phyloP scores from a whole-genome alignment of 192 early-diverging fungal species.

The Diversispora epigaea region DNA sequence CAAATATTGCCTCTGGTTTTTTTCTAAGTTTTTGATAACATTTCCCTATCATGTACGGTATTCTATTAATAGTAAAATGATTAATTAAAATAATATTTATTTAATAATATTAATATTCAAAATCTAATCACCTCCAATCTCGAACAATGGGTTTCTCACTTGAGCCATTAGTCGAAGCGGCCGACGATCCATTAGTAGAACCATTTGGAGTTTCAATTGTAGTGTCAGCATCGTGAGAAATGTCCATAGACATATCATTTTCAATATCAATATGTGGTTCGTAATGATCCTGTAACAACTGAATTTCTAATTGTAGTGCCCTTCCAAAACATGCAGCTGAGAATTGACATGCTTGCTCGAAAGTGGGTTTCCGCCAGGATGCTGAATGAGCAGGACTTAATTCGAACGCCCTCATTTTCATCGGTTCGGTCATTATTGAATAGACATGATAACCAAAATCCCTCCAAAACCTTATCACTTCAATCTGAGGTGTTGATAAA shows the following conservation, averaged over 20 bases:
- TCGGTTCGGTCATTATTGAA: slow-evolving; percentile 50
- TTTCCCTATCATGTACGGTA: slow-evolving; percentile 51
- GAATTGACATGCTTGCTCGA: slow-evolving; percentile 44
- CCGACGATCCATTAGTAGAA: neutral
- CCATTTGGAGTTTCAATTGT: neutral
- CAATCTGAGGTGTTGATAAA: slow-evolving; percentile 9
- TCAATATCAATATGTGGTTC: neutral
- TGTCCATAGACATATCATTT: neutral
- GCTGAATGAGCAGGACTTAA: neutral
- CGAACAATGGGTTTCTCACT: neutral
- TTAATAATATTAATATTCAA: neutral
- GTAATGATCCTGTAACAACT: neutral
- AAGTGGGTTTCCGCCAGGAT: slow-evolving; percentile 24
- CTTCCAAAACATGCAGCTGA: slow-evolving; percentile 43
- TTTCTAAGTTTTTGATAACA: slow-evolving; percentile 50
- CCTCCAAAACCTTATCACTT: slow-evolving; percentile 44
- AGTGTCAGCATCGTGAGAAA: neutral
- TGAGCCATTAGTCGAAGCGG: neutral
- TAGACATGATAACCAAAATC: slow-evolving; percentile 54
- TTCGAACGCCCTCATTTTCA: slow-evolving; percentile 52
- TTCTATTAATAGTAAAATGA: slow-evolving; percentile 30
- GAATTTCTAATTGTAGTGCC: slow-evolving; percentile 37
- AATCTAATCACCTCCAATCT: slow-evolving; percentile 19
- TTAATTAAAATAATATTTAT: neutral
- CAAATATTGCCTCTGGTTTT: slow-evolving; percentile 36